Percentiles rank a stretch among this genome's conserved stretches.
phyloP scores from a whole-genome alignment of 441 rosid species.

The Cnidoscolus chayamansa region DNA sequence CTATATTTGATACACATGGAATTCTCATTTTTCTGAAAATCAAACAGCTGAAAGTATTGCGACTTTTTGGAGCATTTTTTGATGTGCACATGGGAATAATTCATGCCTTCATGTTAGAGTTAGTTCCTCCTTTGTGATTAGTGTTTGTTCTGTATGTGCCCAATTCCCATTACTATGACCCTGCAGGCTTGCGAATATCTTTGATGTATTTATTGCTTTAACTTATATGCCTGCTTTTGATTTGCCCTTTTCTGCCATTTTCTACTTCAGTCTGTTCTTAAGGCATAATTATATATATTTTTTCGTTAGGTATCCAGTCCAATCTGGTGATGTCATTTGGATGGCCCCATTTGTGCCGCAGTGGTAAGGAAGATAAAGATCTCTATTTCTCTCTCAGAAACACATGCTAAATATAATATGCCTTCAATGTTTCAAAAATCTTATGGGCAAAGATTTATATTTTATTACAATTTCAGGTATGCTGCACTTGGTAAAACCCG shows the following conservation, averaged over 20 bases:
- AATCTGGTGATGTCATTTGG: constrained; percentile 92
- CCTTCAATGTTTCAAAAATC: constrained; percentile 10
- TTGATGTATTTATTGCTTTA: constrained; percentile 4
- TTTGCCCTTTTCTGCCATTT: not conserved
- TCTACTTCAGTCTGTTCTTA: constrained; percentile 10
- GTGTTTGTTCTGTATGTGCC: constrained; percentile 6
- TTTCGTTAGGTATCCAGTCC: constrained; percentile 75
- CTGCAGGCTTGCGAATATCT: constrained; percentile 4
- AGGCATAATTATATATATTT: constrained; percentile 12
- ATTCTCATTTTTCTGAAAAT: not conserved
- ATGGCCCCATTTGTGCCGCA: constrained; percentile 97
- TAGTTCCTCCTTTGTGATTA: not conserved
- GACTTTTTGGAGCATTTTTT: not conserved
- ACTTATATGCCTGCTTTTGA: constrained; percentile 8
- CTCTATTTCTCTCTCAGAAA: not conserved
- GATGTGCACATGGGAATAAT: not conserved
- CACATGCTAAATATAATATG: constrained; percentile 4
- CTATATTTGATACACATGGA: not conserved
- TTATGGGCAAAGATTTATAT: constrained; percentile 6
- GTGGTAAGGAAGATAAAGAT: constrained; percentile 41
- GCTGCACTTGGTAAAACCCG: constrained; percentile 78
- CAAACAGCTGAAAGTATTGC: not conserved
- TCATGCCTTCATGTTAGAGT: not conserved
- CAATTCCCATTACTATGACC: not conserved
- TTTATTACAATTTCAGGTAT: constrained; percentile 49